These are phyloP conservation scores for Eucalyptus sp. DNA, from an alignment of 345 rosid species.

Conservation along the genomic window DNA sequence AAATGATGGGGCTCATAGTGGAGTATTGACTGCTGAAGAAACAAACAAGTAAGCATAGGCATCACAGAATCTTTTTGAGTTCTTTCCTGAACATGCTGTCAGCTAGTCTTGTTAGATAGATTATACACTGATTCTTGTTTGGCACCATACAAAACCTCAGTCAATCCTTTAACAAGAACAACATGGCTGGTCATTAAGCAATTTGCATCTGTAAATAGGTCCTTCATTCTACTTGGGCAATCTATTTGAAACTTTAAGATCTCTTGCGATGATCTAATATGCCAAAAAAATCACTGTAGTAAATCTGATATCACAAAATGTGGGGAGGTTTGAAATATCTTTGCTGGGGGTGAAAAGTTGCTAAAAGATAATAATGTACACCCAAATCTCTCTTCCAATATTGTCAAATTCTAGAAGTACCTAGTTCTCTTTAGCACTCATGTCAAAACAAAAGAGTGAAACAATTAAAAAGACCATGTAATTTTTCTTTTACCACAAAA, in stretches of 20 bases:
- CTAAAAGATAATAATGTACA: background rate
- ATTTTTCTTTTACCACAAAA: background rate
- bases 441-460: background rate
- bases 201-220: background rate
- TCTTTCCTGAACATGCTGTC: background rate
- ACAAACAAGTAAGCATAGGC: slow-evolving; percentile 42
- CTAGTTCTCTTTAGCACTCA: background rate
- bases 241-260: background rate
- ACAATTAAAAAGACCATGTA: background rate
- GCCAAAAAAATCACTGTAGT: background rate
- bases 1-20: slow-evolving; percentile 23
- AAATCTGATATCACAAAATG: background rate
- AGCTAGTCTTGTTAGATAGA: background rate
- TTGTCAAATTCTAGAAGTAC: background rate
- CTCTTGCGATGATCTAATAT: background rate
- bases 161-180: background rate
- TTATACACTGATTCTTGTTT: background rate
- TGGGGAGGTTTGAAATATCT: background rate
- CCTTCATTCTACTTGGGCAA: background rate
- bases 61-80: background rate
- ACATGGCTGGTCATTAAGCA: background rate
- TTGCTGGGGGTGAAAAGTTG: background rate
- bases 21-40: slow-evolving; percentile 31
- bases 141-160: background rate
- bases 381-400: background rate